phyloP scores from a whole-genome alignment of 2,329 filamentous ascomycete genomes.

The Trichoderma sp. region DNA sequence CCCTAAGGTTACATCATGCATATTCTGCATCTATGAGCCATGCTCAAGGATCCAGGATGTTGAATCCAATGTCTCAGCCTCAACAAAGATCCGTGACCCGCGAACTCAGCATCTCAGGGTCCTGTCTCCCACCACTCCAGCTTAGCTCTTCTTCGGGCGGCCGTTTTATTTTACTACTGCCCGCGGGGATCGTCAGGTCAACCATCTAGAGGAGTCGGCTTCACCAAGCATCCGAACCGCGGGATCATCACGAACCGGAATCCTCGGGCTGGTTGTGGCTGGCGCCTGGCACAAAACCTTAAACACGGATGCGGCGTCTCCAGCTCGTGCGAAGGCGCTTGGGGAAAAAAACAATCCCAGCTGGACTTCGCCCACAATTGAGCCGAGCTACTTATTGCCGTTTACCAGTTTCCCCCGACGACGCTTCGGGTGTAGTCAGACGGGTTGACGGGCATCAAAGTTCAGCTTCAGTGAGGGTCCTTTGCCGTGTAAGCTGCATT shows the following conservation, averaged over 20 bases:
- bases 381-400: not conserved
- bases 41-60: not conserved
- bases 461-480: not conserved
- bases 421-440: not conserved
- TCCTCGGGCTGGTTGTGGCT: not conserved
- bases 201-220: not conserved
- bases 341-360: not conserved
- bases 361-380: not conserved
- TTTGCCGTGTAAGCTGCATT: not conserved
- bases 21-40: not conserved
- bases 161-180: not conserved
- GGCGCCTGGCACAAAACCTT: not conserved
- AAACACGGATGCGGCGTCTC: not conserved
- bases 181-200: not conserved
- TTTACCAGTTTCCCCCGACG: not conserved
- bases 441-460: not conserved
- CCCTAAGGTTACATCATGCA: not conserved
- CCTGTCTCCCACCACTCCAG: not conserved
- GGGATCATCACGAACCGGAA: conserved; percentile 8
- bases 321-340: not conserved
- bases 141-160: not conserved
- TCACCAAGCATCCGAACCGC: not conserved
- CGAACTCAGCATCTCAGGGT: not conserved
- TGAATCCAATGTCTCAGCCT: not conserved
- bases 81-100: not conserved